Evolutionary conservation across 345 rosid species (phyloP), one percentile per base, ranked within the genome.

Genomic region (Arabidopsis suecica): DNA sequence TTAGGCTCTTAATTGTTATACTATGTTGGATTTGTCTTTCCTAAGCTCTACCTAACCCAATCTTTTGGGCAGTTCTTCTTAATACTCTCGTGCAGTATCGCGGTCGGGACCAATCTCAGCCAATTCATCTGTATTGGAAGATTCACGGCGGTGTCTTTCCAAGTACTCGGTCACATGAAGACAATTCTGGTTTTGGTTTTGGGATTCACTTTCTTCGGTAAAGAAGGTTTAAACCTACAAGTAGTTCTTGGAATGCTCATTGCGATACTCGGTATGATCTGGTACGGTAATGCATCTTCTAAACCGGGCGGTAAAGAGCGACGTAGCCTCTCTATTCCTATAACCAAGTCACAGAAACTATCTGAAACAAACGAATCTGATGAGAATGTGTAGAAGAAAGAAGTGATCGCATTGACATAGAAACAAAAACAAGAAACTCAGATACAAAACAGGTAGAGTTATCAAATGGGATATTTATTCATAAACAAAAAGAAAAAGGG

Each of bases 81-180:
- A 30, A 60, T 93, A 70, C 73, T 96, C 44, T 93, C 99, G 1
- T 96, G 99, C 83, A 84, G 76, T 68, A 93, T 96, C 20, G 98
- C 98, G 0, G 98, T 95, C 0, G 99, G 99, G 16, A 95, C 99
- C 68, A 95, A 95, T 82, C 99, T 93, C 47, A 95, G 98, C 86
- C 99, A 95, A 32, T 95, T 95, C 90, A 93, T 95, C 50, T 95
- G 99, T 84, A 91, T 95, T 2, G 98, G 99, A 58, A 88, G 99
- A 80, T 93, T 91, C 76, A 88, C 97, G 2, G 99, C 99, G 0
- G 99, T 95, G 48, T 85, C 99, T 2, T 95, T 96, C 85, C 98
- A 96, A 88, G 98, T 96, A 30, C 88, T 96, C 5, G 99, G 99
- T 49, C 98, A 96, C 82, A 96, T 96, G 99, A 96, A 96, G 86